Percentiles rank a stretch among this genome's conserved stretches.
These are phyloP conservation scores for Botrytis porri DNA, from an alignment of 2,329 filamentous ascomycete species.

Conservation along the genomic window DNA sequence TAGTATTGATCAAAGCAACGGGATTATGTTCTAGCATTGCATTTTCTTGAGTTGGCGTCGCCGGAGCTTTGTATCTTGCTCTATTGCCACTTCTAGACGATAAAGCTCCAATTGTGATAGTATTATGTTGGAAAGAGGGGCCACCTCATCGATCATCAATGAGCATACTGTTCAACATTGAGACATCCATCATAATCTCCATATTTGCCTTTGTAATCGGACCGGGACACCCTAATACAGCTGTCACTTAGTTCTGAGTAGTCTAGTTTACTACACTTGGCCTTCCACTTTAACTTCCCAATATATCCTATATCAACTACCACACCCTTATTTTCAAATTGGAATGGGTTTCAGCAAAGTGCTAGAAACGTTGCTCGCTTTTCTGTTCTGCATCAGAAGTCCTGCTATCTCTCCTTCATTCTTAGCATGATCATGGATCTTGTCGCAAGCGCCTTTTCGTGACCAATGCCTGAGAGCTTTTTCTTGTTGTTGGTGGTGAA, in stretches of 20 bases:
- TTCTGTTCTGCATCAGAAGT: constrained; percentile 59
- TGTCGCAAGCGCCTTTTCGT: constrained; percentile 62
- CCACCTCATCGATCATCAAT: constrained; percentile 53
- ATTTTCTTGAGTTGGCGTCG: constrained; percentile 53
- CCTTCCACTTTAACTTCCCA: constrained; percentile 69
- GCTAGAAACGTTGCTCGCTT: constrained; percentile 64
- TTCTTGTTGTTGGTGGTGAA: constrained; percentile 59
- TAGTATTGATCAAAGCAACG: constrained; percentile 60
- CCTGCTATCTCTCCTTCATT: constrained; percentile 59
- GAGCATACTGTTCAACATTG: constrained; percentile 53
- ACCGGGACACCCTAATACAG: background rate
- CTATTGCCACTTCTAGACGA: constrained; percentile 48
- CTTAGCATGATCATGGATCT: constrained; percentile 58
- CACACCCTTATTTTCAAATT: constrained; percentile 48
- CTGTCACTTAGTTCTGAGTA: constrained; percentile 62
- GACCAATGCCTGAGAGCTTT: constrained; percentile 61
- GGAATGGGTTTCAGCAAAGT: constrained; percentile 68
- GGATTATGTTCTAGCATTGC: constrained; percentile 62
- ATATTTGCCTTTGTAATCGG: constrained; percentile 24
- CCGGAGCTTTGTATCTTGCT: constrained; percentile 58
- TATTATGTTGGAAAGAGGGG: constrained; percentile 66
- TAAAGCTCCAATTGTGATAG: constrained; percentile 60
- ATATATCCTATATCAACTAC: constrained; percentile 63
- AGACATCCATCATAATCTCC: constrained; percentile 55
- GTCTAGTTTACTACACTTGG: constrained; percentile 64